A percentile compares a stretch with the other conserved stretches of the same genome.
Evolutionary conservation across 352 stramenopile species (phyloP).

Genomic region (Thraustochytrium striatum): DNA sequence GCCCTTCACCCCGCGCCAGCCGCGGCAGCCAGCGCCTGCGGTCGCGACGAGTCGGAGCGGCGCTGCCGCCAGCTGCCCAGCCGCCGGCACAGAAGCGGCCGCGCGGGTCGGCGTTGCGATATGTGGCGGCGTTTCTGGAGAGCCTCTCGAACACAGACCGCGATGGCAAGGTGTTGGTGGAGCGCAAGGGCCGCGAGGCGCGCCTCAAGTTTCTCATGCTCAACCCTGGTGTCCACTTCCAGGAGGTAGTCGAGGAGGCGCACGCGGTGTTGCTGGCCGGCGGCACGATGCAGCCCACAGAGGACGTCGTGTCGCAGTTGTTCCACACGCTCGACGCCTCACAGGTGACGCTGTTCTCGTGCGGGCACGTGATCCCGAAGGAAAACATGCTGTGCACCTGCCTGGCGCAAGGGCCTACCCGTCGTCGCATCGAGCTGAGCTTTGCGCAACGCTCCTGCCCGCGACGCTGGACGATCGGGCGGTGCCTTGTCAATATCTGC

Average conservation of each 20-base stretch:
- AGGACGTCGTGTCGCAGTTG: constrained; percentile 86
- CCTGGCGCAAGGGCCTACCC: constrained; percentile 67
- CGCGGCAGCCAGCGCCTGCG: neutral
- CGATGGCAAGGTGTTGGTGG: constrained; percentile 47
- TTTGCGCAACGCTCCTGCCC: constrained; percentile 59
- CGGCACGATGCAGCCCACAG: constrained; percentile 93
- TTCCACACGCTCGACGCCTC: constrained; percentile 71
- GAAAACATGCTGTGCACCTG: constrained; percentile 76
- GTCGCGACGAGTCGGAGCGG: neutral
- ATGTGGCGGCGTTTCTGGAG: constrained; percentile 42
- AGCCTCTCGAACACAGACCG: constrained; percentile 11
- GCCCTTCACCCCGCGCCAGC: neutral
- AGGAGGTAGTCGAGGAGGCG: constrained; percentile 86
- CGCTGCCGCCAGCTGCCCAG: neutral
- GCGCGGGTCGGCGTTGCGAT: neutral
- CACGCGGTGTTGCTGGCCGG: constrained; percentile 92
- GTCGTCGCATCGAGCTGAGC: constrained; percentile 67
- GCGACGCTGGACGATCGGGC: constrained; percentile 85
- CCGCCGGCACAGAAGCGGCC: neutral
- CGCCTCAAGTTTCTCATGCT: constrained; percentile 88
- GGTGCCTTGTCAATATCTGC: constrained; percentile 81
- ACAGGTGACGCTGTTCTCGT: constrained; percentile 90
- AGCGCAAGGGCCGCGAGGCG: neutral
- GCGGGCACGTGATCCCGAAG: constrained; percentile 93
- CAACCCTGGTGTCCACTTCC: constrained; percentile 86